A percentile compares a stretch with the other conserved stretches of the same genome.
phyloP scores from a whole-genome alignment of 192 early-diverging fungal genomes.

The Coemansia sp. region DNA sequence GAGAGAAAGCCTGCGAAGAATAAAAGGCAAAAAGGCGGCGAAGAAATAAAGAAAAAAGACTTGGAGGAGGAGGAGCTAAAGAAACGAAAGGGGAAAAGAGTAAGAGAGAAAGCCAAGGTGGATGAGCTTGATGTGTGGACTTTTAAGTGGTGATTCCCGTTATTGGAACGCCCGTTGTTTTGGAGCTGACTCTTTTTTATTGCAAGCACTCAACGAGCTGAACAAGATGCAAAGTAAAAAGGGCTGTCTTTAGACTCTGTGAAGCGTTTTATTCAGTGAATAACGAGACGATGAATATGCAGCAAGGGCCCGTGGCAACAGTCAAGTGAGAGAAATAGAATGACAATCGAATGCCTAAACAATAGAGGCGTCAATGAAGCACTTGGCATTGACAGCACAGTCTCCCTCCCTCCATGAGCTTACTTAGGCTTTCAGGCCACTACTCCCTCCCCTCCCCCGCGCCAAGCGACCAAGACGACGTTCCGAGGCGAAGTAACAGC shows the following conservation, averaged over 20 bases:
- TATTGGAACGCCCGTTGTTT: neutral
- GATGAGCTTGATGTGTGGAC: neutral
- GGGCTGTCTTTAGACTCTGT: neutral
- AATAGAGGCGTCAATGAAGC: neutral
- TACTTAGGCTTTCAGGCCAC: neutral
- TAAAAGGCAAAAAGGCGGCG: neutral
- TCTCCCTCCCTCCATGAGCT: neutral
- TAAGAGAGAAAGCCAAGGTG: neutral
- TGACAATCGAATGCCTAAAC: neutral
- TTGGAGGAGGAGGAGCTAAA: neutral
- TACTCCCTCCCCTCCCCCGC: slow-evolving; percentile 13
- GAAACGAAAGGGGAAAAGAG: neutral
- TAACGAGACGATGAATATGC: neutral
- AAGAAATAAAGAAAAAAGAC: neutral
- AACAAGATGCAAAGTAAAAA: neutral
- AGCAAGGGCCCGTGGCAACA: slow-evolving; percentile 3
- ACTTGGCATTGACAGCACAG: neutral
- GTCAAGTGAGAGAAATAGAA: neutral
- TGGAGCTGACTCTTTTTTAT: neutral
- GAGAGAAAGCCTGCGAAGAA: neutral
- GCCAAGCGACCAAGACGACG: slow-evolving; percentile 42
- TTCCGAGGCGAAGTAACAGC: slow-evolving; percentile 49
- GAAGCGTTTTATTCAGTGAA: neutral
- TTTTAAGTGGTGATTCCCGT: neutral
- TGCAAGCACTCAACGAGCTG: neutral